Base-by-base conservation (phyloP, 164 flowering plant species). In the Warburgia ugandensis region DNA sequence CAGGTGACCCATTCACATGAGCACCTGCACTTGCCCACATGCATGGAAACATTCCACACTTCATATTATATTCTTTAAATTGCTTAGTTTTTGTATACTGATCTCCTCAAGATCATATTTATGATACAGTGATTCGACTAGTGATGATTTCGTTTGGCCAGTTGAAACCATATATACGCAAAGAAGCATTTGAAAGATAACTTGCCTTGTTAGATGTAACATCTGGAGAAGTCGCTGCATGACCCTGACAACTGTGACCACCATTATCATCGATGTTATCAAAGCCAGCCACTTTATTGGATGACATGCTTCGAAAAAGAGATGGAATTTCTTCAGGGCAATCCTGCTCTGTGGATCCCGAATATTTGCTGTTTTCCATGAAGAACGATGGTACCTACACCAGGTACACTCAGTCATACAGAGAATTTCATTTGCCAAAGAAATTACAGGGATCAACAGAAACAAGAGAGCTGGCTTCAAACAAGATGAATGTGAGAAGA, bases 201-300 rank as follows among this genome's bases (percentile, higher is more conserved):
- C 54, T 57, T 52, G 58, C 68, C 17, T 48, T 53, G 14, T 26
- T 21, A 32, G 42, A 29, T 41, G 35, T 10, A 26, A 27, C 2
- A 45, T 51, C 54, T 9, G 55, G 46, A 3, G 66, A 55, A 44
- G 49, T 52, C 45, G 48, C 47, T 43, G 25, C 23, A 4, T 26
- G 46, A 17, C 14, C 26, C 1, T 13, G 1, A 14, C 17, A 37
- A n/a, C 41, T 45, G 48, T 27, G 30, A 1, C 13, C 17, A 5
- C 29, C 39, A 35, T 14, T 50, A 6, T 45, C 29, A 5, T 45
- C 49, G 8, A 39, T 8, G 19, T 39, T 0, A 45, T 50, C 43
- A 36, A 50, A 50, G 39, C 54, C 43, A 50, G 42, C 30, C 54
- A 50, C 30, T 22, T 8, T 19, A 25, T 50, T 35, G 29, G 43